Conservation (phyloP, 2,329 filamentous ascomycete genomes). For the Mycosphaerella sp. region DNA sequence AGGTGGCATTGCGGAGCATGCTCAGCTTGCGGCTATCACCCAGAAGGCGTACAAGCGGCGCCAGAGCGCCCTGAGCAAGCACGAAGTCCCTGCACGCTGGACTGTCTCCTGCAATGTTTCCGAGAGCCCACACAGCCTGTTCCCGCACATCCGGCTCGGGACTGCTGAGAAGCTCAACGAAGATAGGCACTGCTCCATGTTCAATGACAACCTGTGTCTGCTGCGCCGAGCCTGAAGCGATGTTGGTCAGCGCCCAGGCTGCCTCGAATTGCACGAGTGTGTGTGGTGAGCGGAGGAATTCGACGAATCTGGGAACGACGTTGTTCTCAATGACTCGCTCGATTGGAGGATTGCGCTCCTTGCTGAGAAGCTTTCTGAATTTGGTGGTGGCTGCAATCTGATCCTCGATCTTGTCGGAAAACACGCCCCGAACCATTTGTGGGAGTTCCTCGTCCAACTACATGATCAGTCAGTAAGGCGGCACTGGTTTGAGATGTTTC, state of each 20-base stretch:
- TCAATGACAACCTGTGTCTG: constrained; percentile 99
- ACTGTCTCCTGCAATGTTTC: constrained; percentile 98
- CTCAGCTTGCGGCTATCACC: constrained; percentile 98
- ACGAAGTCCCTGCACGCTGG: constrained; percentile 97
- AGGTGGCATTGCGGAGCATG: constrained; percentile 98
- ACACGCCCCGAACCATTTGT: constrained; percentile 95
- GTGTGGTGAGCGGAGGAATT: constrained; percentile 95
- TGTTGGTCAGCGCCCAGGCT: constrained; percentile 98
- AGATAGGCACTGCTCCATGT: constrained; percentile 95
- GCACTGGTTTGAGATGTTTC: not conserved
- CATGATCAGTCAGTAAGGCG: constrained; percentile 18
- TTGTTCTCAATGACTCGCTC: constrained; percentile 99
- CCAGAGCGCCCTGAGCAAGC: constrained; percentile 80
- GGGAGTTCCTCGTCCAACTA: constrained; percentile 97
- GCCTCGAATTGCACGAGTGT: constrained; percentile 98
- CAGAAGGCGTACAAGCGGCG: constrained; percentile 79
- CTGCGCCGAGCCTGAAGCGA: constrained; percentile 91
- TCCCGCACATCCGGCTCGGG: constrained; percentile 96
- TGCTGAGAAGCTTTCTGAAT: constrained; percentile 95
- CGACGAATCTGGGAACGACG: constrained; percentile 93
- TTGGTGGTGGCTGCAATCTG: constrained; percentile 98
- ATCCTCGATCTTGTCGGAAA: constrained; percentile 96
- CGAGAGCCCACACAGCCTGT: constrained; percentile 96
- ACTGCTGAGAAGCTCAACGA: constrained; percentile 90
- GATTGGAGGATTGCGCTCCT: constrained; percentile 98